phyloP scores from a whole-genome alignment of 768 basidiomycete genomes.

The Glaciozyma martinii region DNA sequence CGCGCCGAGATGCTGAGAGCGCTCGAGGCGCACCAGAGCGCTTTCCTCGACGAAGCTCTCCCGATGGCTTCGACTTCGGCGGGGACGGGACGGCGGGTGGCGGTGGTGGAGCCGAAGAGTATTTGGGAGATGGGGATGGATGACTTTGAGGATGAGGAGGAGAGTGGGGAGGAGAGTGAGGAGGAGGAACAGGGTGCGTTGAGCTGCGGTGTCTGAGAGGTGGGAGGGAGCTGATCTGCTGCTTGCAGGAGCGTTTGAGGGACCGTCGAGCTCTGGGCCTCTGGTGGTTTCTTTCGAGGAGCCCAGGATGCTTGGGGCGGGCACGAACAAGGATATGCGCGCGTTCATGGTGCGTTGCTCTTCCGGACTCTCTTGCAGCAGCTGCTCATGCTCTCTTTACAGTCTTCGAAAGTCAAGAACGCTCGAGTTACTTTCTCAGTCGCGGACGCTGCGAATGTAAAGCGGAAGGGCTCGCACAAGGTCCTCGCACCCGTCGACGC shows the following conservation, averaged over 20 bases:
- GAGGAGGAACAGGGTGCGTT: neutral
- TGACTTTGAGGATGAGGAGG: slow-evolving; percentile 22
- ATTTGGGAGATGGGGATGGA: slow-evolving; percentile 28
- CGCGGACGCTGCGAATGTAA: slow-evolving; percentile 16
- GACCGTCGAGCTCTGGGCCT: neutral
- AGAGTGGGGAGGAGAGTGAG: slow-evolving; percentile 3
- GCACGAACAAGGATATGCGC: slow-evolving; percentile 11
- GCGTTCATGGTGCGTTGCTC: slow-evolving; percentile 19
- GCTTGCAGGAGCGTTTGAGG: no score
- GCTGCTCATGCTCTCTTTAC: neutral
- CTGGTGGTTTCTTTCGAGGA: neutral
- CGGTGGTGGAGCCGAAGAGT: slow-evolving; percentile 12
- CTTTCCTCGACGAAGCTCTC: neutral
- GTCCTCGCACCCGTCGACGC: slow-evolving; percentile 5
- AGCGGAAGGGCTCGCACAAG: neutral
- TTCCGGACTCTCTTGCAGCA: no score
- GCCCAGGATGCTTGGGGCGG: neutral
- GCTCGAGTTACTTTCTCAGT: slow-evolving; percentile 13
- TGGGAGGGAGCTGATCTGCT: no score
- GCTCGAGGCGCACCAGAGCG: slow-evolving; percentile 16
- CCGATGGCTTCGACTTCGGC: neutral
- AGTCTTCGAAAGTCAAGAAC: slow-evolving; percentile 25
- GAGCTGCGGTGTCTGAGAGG: no score
- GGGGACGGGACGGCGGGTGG: neutral
- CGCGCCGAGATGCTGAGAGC: slow-evolving; percentile 3